phyloP scores from a whole-genome alignment of 2,329 filamentous ascomycete genomes.

The Lachnellula arida region DNA sequence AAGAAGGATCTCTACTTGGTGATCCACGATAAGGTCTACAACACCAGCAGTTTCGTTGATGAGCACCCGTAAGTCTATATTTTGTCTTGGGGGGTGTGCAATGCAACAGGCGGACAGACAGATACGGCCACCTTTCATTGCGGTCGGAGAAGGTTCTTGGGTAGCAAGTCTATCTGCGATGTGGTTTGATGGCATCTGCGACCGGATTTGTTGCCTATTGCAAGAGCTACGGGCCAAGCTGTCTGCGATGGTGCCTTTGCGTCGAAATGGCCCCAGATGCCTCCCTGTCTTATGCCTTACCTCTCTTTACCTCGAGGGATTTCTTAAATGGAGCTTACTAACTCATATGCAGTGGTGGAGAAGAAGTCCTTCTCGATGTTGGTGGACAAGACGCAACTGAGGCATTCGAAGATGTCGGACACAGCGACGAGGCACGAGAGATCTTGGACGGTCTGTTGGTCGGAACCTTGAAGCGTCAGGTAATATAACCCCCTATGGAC shows the following conservation, averaged over 20 bases:
- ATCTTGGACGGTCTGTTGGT: conserved; percentile 75
- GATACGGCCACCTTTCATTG: conserved; percentile 2
- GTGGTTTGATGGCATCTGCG: not conserved
- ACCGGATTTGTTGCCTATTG: not conserved
- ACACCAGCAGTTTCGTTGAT: conserved; percentile 82
- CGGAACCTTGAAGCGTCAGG: conserved; percentile 74
- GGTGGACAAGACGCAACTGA: conserved; percentile 94
- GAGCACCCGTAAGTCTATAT: conserved; percentile 78
- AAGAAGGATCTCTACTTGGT: conserved; percentile 94
- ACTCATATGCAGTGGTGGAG: conserved; percentile 68
- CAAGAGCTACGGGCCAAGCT: not conserved
- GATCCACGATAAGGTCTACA: conserved; percentile 96
- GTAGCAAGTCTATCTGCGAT: not conserved
- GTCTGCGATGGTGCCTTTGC: not conserved
- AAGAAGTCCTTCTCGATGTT: conserved; percentile 96
- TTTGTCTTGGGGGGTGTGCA: conserved; percentile 1
- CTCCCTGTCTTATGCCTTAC: conserved; percentile 4
- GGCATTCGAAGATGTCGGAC: conserved; percentile 98
- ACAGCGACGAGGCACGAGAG: conserved; percentile 97
- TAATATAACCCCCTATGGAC: conserved; percentile 41
- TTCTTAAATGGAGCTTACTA: conserved; percentile 4
- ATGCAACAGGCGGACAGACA: not conserved
- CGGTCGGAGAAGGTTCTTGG: not conserved
- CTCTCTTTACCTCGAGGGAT: not conserved
- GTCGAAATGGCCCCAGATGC: conserved; percentile 3